A percentile compares a stretch with the other conserved stretches of the same genome.
Conservation (phyloP, 768 basidiomycete genomes). For the Cystoderma amianthinum region DNA sequence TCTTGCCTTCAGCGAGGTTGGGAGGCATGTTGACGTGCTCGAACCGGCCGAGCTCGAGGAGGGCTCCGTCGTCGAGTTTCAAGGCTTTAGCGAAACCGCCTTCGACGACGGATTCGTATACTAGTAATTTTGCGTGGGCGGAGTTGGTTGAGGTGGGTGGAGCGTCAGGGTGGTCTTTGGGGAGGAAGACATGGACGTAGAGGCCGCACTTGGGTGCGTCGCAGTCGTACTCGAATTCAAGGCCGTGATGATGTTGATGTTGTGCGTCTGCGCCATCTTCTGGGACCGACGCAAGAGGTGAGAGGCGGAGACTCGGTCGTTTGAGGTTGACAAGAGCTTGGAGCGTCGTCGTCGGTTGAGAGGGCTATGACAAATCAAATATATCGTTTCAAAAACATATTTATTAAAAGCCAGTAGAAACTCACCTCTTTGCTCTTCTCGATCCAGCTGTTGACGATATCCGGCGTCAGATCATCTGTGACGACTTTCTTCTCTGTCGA, state of each 20-base stretch:
- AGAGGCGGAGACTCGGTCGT: constrained; percentile 77
- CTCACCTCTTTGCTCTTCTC: constrained; percentile 82
- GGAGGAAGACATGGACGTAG: constrained; percentile 68
- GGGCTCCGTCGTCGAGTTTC: constrained; percentile 69
- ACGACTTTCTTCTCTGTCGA: constrained; percentile 53
- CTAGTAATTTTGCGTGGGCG: constrained; percentile 37
- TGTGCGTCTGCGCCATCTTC: constrained; percentile 28
- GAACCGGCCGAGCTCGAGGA: constrained; percentile 76
- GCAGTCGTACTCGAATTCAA: constrained; percentile 92
- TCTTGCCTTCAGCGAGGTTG: constrained; percentile 4
- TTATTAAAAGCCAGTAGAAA: neutral
- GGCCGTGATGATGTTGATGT: constrained; percentile 54
- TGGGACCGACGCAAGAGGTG: constrained; percentile 46
- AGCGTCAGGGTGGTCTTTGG: constrained; percentile 56
- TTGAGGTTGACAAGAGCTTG: constrained; percentile 95
- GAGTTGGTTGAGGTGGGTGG: constrained; percentile 24
- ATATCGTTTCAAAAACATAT: neutral
- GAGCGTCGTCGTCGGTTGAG: constrained; percentile 85
- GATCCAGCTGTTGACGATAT: constrained; percentile 79
- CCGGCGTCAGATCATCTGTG: constrained; percentile 71
- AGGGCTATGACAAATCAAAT: constrained; percentile 44
- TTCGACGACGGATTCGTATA: constrained; percentile 61
- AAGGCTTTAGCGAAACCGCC: constrained; percentile 81
- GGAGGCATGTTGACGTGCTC: constrained; percentile 32
- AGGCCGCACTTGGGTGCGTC: constrained; percentile 83